Percentiles rank a stretch among this genome's conserved stretches.
phyloP scores from a whole-genome alignment of 164 flowering plant species.

The Echeveria elegans region DNA sequence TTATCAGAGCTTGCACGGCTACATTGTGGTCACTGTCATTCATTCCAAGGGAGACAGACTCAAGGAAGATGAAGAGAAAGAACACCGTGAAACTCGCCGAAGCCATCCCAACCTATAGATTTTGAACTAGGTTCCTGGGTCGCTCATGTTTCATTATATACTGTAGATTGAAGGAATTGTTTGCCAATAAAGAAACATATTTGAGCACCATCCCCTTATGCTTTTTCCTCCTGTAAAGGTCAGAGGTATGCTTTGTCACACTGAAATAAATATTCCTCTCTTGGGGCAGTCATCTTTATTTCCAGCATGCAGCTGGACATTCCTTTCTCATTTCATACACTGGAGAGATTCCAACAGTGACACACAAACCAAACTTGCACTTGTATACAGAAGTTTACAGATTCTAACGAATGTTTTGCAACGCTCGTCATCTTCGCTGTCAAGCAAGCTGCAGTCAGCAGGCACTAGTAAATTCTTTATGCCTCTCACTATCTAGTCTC shows the following conservation, averaged over 20 bases:
- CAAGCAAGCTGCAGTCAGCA: background rate
- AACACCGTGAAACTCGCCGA: slow-evolving; percentile 14
- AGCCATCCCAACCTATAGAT: slow-evolving; percentile 14
- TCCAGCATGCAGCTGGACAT: slow-evolving; percentile 7
- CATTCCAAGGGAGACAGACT: slow-evolving; percentile 14
- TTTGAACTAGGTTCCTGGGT: background rate
- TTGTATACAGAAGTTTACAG: background rate
- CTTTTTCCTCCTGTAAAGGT: slow-evolving; percentile 13
- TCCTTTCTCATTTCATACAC: slow-evolving; percentile 1
- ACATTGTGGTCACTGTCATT: slow-evolving; percentile 6
- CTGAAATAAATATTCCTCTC: background rate
- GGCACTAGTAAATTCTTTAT: background rate
- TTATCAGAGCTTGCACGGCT: slow-evolving; percentile 24
- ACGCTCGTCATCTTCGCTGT: background rate
- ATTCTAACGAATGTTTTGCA: background rate
- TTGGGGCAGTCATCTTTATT: slow-evolving; percentile 13
- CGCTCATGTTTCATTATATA: background rate
- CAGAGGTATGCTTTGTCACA: slow-evolving; percentile 15
- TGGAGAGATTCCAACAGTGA: background rate
- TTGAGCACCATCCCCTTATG: background rate
- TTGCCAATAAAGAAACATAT: slow-evolving; percentile 17
- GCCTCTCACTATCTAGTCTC: slow-evolving; percentile 22
- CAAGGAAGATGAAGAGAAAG: slow-evolving; percentile 18
- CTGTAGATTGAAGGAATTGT: slow-evolving; percentile 10
- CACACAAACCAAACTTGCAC: background rate